Conservation (phyloP, 148 eudicot genomes). For the Dysphania ambrosioides region DNA sequence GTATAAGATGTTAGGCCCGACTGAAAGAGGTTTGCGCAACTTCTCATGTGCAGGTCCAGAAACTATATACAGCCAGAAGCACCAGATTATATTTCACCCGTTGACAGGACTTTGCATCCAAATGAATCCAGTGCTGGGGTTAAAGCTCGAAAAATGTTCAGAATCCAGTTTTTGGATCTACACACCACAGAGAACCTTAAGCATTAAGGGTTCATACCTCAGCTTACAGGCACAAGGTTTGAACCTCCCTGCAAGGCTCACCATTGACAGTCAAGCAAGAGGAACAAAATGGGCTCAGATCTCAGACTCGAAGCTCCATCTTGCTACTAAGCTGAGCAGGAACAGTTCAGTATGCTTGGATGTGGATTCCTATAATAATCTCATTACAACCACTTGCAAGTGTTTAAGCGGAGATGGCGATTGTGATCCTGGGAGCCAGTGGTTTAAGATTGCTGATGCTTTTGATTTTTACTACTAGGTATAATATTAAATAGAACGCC, state of each 20-base stretch:
- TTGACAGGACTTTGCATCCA: constrained; percentile 63
- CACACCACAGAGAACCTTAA: constrained; percentile 39
- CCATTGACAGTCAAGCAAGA: constrained; percentile 29
- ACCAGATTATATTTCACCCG: constrained; percentile 71
- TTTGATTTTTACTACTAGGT: background rate
- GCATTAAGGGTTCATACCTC: constrained; percentile 42
- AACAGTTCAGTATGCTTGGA: constrained; percentile 57
- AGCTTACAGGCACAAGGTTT: constrained; percentile 49
- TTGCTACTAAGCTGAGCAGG: constrained; percentile 40
- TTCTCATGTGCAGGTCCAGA: constrained; percentile 59
- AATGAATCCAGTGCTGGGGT: constrained; percentile 30
- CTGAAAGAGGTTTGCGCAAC: too few relatives aligned
- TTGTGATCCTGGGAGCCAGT: constrained; percentile 76
- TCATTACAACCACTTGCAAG: constrained; percentile 55
- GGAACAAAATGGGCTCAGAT: constrained; percentile 55
- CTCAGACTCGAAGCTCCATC: constrained; percentile 83
- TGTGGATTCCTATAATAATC: constrained; percentile 36
- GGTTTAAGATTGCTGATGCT: constrained; percentile 74
- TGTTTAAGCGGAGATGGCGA: constrained; percentile 44
- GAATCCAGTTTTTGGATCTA: constrained; percentile 54
- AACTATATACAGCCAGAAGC: constrained; percentile 17
- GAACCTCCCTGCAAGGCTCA: constrained; percentile 40
- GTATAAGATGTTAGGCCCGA: too few relatives aligned
- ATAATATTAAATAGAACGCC: background rate
- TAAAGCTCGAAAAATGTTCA: constrained; percentile 58